A percentile compares a stretch with the other conserved stretches of the same genome.
phyloP scores from a whole-genome alignment of 176 grass and related monocot genomes.

The Oryza australiensis region DNA sequence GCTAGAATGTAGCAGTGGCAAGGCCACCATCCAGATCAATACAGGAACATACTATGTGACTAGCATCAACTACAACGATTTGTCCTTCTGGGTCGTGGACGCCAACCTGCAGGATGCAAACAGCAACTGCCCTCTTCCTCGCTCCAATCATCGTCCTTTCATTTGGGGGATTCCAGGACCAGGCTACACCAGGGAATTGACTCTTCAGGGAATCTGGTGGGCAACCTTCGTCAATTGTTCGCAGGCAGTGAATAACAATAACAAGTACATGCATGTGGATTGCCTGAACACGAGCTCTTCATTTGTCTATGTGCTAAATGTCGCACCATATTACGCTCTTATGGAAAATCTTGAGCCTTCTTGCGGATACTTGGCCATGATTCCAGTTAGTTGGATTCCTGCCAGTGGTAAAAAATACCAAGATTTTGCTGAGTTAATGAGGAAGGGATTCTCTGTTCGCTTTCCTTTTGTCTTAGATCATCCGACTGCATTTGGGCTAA shows the following conservation, averaged over 20 bases:
- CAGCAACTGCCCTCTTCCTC: slow-evolving; percentile 17
- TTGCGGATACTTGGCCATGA: slow-evolving; percentile 34
- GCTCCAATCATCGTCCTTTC: not conserved
- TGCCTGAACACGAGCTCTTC: slow-evolving; percentile 26
- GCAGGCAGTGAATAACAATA: not conserved
- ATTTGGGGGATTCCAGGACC: too few relatives aligned
- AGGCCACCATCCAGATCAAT: slow-evolving; percentile 31
- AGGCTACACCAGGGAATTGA: too few relatives aligned
- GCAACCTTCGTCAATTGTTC: slow-evolving; percentile 46
- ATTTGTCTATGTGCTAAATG: slow-evolving; percentile 29
- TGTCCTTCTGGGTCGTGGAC: slow-evolving; percentile 14
- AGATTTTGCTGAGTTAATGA: too few relatives aligned
- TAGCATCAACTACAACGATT: not conserved
- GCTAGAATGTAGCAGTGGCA: not conserved
- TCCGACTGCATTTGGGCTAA: too few relatives aligned
- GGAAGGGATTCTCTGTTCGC: too few relatives aligned
- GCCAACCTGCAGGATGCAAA: not conserved
- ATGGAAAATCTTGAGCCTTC: not conserved
- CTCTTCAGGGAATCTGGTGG: not conserved
- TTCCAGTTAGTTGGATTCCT: not conserved
- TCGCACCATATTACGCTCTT: too few relatives aligned
- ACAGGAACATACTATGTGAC: not conserved
- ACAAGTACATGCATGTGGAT: not conserved
- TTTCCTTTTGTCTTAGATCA: too few relatives aligned
- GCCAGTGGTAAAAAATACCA: too few relatives aligned